Base-by-base conservation (phyloP, 164 flowering plant species). In the Santalum album region DNA sequence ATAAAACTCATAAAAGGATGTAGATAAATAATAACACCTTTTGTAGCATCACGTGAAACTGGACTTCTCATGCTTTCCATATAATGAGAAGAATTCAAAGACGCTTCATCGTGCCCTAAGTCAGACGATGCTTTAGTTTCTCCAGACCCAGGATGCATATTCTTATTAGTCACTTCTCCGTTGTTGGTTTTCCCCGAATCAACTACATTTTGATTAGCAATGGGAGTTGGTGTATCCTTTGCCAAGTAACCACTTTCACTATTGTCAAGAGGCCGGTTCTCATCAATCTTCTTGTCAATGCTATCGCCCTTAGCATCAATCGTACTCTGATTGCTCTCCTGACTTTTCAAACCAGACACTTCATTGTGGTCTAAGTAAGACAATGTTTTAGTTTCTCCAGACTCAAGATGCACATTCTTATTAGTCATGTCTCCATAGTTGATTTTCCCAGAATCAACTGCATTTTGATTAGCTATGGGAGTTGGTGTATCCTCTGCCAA, bases 61-160 rank as follows among this genome's bases (percentile, higher is more conserved):
- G 38, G 24, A 40, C 25, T 18, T 14, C 11, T 6, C 27, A 23
- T 19, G 16, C 25, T 21, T n/a, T 12, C 32, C n/a, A 39, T 43
- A 24, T 49, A 23, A 21, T 25, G 19, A 17, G 45, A 42, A 42
- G 45, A 42, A 42, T 12, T 42, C 21, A 21, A 12, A 21, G 49
- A n/a, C 25, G 14, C 25, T 45, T 45, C 15, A 24, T 21, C 49
- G 3, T 7, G 25, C 25, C 21, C 17, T 36, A 43, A 18, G 39
- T 36, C 44, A 53, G 22, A 18, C 18, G 42, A 42, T 25, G 18
- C 59, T 27, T 2, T 2, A 29, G 55, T 20, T 22, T 27, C 51
- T 54, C 16, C 36, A 18, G 69, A 53, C 20, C 57, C 57, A 57
- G 65, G 44, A 23, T 32, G 7, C 22, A 54, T 12, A 48, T 42